Percentiles rank a stretch among this genome's conserved stretches.
These are phyloP conservation scores for Lactarius evosmus DNA, from an alignment of 768 basidiomycete species.

Conservation along the genomic window DNA sequence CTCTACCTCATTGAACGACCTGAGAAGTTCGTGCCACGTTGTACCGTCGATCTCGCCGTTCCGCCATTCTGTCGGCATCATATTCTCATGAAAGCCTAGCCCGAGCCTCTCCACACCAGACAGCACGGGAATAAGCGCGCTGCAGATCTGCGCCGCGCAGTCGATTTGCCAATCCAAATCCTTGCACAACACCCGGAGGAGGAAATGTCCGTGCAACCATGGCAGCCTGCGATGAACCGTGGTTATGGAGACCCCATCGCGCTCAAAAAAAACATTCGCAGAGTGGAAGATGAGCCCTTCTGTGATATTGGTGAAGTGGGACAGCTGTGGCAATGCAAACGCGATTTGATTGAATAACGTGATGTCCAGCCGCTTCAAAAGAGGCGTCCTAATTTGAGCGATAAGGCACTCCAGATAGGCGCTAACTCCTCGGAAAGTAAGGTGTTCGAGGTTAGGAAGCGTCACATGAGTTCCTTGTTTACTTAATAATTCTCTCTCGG, in stretches of 20 bases:
- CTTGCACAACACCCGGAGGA: neutral
- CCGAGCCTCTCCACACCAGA: neutral
- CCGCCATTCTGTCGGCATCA: neutral
- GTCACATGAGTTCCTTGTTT: neutral
- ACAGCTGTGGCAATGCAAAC: neutral
- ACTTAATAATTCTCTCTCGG: neutral
- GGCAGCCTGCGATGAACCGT: neutral
- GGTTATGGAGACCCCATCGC: neutral
- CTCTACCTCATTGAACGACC: neutral
- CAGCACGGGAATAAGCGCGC: neutral
- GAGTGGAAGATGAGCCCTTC: neutral
- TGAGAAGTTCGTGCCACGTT: neutral
- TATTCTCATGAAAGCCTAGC: neutral
- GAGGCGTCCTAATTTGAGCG: neutral
- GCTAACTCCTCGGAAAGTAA: neutral
- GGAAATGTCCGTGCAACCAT: neutral
- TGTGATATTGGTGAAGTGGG: neutral
- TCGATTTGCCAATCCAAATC: constrained; percentile 9
- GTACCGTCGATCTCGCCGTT: neutral
- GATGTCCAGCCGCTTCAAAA: neutral
- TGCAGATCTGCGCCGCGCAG: neutral
- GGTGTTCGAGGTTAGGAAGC: neutral
- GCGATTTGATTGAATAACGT: neutral
- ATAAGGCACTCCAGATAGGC: neutral
- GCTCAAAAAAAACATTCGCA: neutral